Percentiles rank a stretch among this genome's conserved stretches.
phyloP scores from a whole-genome alignment of 768 basidiomycete species.

The Auriscalpium vulgare region DNA sequence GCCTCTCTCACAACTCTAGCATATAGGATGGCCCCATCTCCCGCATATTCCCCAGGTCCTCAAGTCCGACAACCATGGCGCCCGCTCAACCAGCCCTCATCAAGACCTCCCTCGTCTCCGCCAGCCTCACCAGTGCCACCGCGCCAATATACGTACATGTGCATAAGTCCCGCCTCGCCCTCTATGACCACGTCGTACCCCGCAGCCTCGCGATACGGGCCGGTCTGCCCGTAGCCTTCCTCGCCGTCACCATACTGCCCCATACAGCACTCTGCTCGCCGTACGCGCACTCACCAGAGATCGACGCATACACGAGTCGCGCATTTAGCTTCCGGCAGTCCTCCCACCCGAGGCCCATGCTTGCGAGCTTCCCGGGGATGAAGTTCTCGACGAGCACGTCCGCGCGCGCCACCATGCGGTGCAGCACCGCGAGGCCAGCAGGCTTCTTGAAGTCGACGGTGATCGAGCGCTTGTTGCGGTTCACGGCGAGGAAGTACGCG shows the following conservation, averaged over 20 bases:
- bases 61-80: too few relatives aligned
- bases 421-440: constrained; percentile 70
- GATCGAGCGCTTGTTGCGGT: constrained; percentile 84
- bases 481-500: constrained; percentile 85
- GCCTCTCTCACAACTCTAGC: too few relatives aligned
- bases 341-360: constrained; percentile 81
- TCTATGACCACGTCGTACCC: constrained; percentile 73
- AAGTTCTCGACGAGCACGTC: constrained; percentile 92
- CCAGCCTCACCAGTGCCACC: not conserved
- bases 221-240: constrained; percentile 78
- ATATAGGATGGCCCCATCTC: too few relatives aligned
- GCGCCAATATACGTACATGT: constrained; percentile 52
- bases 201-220: constrained; percentile 74
- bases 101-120: too few relatives aligned
- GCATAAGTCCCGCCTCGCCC: constrained; percentile 86
- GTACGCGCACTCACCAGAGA: constrained; percentile 53
- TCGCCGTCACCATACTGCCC: constrained; percentile 3
- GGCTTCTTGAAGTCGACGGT: constrained; percentile 82
- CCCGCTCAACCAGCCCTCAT: too few relatives aligned
- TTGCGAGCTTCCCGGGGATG: constrained; percentile 74
- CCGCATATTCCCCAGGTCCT: too few relatives aligned
- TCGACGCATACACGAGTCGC: constrained; percentile 77
- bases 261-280: not conserved
- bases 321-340: constrained; percentile 74
- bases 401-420: constrained; percentile 58